phyloP scores from a whole-genome alignment of 1,284 basidiomycete genomes.

The Xerocomus nothofagi region DNA sequence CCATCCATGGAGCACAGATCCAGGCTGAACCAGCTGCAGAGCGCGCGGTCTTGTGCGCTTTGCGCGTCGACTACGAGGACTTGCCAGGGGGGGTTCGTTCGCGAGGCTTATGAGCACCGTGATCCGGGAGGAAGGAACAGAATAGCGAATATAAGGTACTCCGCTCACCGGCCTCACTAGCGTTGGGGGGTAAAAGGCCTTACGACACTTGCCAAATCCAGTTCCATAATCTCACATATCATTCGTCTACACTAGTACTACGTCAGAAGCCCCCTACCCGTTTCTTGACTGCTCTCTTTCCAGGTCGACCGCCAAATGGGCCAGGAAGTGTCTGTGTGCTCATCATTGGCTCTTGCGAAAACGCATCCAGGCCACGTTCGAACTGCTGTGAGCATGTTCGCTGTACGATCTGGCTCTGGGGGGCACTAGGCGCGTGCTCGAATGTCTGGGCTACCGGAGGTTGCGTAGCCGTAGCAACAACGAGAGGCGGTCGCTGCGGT shows the following conservation, averaged over 20 bases:
- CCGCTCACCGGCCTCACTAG: constrained; percentile 16
- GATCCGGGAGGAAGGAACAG: constrained; percentile 14
- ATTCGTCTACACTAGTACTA: too few relatives aligned
- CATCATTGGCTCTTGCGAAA: constrained; percentile 48
- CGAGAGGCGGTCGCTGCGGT: constrained; percentile 36
- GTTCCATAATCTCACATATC: constrained; percentile 9
- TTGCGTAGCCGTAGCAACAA: constrained; percentile 32
- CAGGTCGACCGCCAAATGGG: constrained; percentile 62
- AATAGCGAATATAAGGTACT: constrained; percentile 24
- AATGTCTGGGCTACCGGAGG: constrained; percentile 17
- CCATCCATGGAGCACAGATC: constrained; percentile 72
- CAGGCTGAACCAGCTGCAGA: constrained; percentile 50
- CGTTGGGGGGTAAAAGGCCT: too few relatives aligned
- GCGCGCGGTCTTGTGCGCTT: constrained; percentile 46
- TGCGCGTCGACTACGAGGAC: constrained; percentile 35
- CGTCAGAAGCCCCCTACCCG: constrained; percentile 75
- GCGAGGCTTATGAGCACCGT: constrained; percentile 12
- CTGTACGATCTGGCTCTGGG: constrained; percentile 8
- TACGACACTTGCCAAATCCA: constrained; percentile 30
- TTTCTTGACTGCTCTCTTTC: constrained; percentile 64
- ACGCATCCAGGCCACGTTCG: constrained; percentile 15
- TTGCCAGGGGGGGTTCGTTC: constrained; percentile 18
- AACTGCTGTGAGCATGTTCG: constrained; percentile 17
- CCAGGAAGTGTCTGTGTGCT: constrained; percentile 76
- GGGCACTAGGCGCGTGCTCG: constrained; percentile 5